Evolutionary conservation across 2,329 filamentous ascomycete species (phyloP), one percentile per base, ranked within the genome.

Genomic region (Albophoma yamanashiensis): DNA sequence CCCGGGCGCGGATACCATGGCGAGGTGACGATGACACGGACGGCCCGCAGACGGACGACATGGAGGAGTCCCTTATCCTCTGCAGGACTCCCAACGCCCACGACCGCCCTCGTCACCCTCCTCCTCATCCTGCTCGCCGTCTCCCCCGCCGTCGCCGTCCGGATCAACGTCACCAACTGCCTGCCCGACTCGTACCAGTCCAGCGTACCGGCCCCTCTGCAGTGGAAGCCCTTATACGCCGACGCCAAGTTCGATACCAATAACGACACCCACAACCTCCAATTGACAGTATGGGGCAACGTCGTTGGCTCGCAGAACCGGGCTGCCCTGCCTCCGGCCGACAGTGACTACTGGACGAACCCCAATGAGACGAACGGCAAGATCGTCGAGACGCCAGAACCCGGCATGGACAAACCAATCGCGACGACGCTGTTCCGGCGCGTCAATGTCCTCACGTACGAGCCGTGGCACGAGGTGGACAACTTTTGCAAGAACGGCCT

Each of bases 231-330:
- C 3, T 73, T 87, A 42, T 86, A 83, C 66, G 83, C 94, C 60
- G 86, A 89, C 67, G 93, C 90, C 60, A 75, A 77, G 25, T 96
- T 96, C 77, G 82, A 91, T 67, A 79, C 82, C 36, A 72, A 76
- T 17, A 76, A 82, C 63, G 71, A 82, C 5, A 80, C 76, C 57
- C 85, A 92, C 69, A 83, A 81, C 47, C 79, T 99, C 56, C 85
- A 83, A 63, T 78, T 97, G 59, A 94, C 86, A 1, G 82, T 96
- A 55, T 97, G 91, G 78, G 93, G 92, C 58, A 97, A 97, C 73
- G 91, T 97, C 38, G 89, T 88, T 11, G 94, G 94, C 55, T 84
- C 87, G 57, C 79, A 82, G 53, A 78, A 79, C 2, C 69, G 75
- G 15, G 76, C 78, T n/a, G 62, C 74, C 2, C 82, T 91, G 58